Evolutionary conservation across 2,329 filamentous ascomycete genomes (phyloP), one percentile per base, ranked within the genome.

Genomic region (Ciborinia camelliae): DNA sequence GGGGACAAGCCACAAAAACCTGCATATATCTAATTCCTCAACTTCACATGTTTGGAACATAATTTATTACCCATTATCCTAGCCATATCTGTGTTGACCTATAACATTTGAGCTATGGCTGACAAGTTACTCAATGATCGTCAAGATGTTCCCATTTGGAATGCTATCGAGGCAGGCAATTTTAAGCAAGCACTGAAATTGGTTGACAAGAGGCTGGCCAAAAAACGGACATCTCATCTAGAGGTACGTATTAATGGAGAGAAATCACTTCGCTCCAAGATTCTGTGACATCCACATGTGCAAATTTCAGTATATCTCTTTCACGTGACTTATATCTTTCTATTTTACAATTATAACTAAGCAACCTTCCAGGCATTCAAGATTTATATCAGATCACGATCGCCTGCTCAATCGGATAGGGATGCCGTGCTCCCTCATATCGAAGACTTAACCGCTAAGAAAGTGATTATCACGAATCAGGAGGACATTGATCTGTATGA

Each of bases 181-280:
- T 73, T 70, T 61, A 76, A 75, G 67, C 73, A 75, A 65, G 75
- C 75, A 14, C 66, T 75, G 48, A 76, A 75, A 65, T 66, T 74
- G 4, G 72, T 76, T 4, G 74, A 76, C 12, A 76, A 76, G 66
- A 71, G 71, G 52, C 58, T 76, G 37, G 65, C 70, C 30, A 76
- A 76, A 66, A 73, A 72, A 32, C 66, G 58, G 15, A 70, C 69
- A 6, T 70, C 73, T 30, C 75, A 76, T 64, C 66, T 73, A 28
- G 68, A 75, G 69, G 75, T 76, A 69, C 47, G 72, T 69, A 23
- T 45, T 30, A 28, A 52, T 39, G 43, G 23, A 51, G 45, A 10
- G 7, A n/a, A 39, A 50, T 37, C 15, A 32, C 37, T 51, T 6
- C 39, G 14, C 23, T 18, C 18, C 35, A 28, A 41, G 23, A 28